These are phyloP conservation scores for Microstegium vimineum DNA, from an alignment of 176 grass and related monocot species.

Conservation along the genomic window DNA sequence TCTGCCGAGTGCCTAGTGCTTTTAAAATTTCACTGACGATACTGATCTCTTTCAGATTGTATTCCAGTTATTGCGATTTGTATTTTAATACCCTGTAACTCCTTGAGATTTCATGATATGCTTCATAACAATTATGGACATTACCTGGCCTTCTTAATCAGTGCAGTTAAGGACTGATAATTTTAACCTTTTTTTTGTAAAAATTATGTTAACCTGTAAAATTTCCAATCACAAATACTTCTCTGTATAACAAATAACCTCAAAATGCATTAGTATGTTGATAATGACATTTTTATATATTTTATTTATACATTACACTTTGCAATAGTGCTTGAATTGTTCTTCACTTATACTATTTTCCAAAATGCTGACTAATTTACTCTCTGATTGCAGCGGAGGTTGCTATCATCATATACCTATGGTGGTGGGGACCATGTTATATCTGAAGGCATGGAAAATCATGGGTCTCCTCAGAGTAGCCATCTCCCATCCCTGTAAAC, in stretches of 20 bases:
- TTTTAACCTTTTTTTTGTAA: background rate
- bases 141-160: background rate
- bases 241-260: background rate
- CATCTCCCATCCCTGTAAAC: constrained; percentile 57
- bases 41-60: background rate
- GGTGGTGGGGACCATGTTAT: constrained; percentile 31
- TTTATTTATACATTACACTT: background rate
- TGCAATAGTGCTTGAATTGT: background rate
- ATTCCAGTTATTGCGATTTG: background rate
- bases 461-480: constrained; percentile 44
- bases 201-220: background rate
- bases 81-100: background rate
- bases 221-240: background rate
- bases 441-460: constrained; percentile 42
- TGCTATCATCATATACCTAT: constrained; percentile 49
- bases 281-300: background rate
- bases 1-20: no score
- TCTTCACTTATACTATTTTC: background rate
- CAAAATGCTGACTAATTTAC: background rate
- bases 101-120: background rate
- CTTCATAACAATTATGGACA: background rate
- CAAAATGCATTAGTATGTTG: background rate
- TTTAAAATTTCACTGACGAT: background rate
- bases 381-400: constrained; percentile 44
- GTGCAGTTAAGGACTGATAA: background rate